A percentile compares a stretch with the other conserved stretches of the same genome.
These are phyloP conservation scores for Sarcocystis neurona DNA, from an alignment of 169 alveolate genomes.

Conservation along the genomic window DNA sequence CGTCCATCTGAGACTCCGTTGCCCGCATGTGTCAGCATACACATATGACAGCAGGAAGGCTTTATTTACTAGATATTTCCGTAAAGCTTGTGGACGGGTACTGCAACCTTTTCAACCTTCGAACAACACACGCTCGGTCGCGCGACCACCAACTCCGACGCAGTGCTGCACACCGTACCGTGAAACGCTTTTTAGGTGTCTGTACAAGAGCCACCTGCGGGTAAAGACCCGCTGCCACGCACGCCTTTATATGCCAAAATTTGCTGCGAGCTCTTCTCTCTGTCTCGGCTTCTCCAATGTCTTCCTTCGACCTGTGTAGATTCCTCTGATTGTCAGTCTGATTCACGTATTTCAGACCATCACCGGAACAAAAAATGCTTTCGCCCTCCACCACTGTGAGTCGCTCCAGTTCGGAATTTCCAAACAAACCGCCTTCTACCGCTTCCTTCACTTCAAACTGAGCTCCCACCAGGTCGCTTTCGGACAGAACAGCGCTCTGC, in stretches of 20 bases:
- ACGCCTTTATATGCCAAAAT: conserved; percentile 50
- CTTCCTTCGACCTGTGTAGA: neutral
- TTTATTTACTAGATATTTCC: too few relatives aligned
- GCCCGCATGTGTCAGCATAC: too few relatives aligned
- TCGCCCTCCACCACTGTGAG: too few relatives aligned
- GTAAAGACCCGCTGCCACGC: conserved; percentile 61
- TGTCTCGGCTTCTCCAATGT: neutral
- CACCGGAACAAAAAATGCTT: too few relatives aligned
- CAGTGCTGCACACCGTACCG: conserved; percentile 15
- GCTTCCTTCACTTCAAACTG: neutral
- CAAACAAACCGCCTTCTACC: neutral
- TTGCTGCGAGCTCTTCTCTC: conserved; percentile 34
- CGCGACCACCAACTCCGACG: too few relatives aligned
- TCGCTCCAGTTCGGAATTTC: neutral
- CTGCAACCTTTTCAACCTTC: too few relatives aligned
- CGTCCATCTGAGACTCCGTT: too few relatives aligned
- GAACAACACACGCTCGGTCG: too few relatives aligned
- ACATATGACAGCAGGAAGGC: too few relatives aligned
- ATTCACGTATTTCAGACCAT: too few relatives aligned
- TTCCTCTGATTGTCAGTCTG: neutral
- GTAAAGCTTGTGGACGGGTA: too few relatives aligned
- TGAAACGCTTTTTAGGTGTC: conserved; percentile 46
- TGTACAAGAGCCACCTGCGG: conserved; percentile 57
- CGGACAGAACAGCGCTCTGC: neutral
- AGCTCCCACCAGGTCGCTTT: neutral